Evolutionary conservation across 2,329 filamentous ascomycete species (phyloP), one percentile per base, ranked within the genome.

Genomic region (Cadophora sp.): DNA sequence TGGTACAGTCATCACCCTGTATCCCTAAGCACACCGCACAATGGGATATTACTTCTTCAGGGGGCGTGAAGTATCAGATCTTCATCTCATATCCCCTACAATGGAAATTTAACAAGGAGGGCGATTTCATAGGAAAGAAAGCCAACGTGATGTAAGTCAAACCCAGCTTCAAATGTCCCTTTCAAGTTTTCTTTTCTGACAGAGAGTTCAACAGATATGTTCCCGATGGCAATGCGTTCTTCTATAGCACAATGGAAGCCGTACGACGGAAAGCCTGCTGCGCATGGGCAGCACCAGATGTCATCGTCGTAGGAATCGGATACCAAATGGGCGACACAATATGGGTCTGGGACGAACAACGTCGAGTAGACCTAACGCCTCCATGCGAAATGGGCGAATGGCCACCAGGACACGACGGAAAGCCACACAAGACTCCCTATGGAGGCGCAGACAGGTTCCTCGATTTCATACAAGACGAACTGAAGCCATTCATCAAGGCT

Each of bases 361-460:
- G 59, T 3, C 33, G 39, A 20, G 20, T 43, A 30, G 61, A 63
- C 30, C 61, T 63, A 8, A 56, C 61, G 3, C 61, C 48, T 6
- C 58, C 58, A n/a, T 47, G 41, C 24, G 41, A 30, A 4, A 60
- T 50, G 55, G 55, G 33, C n/a, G 55, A 58, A 33, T 41, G 33
- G 33, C 55, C 55, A 24, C 33, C 36, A 14, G 55, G 55, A 41
- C 55, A 58, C 55, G 55, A 58, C 20, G 55, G 55, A 20, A 62
- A 51, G 22, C 59, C 47, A 9, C 27, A 41, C 30, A 41, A 33
- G n/a, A 39, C 47, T 9, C 47, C 33, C 18, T 50, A 50, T 36
- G 62, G 62, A 5, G 62, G 62, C 22, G 62, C 62, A 27, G 62
- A 65, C 33, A 56, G 43, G 20, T 48, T 59, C 13, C 43, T 59